These are phyloP conservation scores for Metschnikowia noctiluminum DNA, from an alignment of 805 yeast genomes.

Conservation along the genomic window DNA sequence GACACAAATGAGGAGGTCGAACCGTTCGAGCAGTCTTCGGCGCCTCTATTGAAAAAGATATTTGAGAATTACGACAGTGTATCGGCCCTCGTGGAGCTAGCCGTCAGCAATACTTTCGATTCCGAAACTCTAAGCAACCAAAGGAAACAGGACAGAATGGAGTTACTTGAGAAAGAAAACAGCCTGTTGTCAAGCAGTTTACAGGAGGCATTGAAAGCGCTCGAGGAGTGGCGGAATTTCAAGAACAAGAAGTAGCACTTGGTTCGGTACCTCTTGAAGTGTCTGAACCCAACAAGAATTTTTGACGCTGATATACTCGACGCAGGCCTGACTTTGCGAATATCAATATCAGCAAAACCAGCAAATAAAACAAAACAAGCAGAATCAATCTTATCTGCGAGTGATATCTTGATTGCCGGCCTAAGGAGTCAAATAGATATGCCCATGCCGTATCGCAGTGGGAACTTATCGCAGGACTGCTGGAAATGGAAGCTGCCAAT, in stretches of 20 bases:
- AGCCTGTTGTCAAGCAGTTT: constrained; percentile 32
- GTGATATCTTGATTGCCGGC: too few relatives aligned
- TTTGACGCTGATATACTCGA: too few relatives aligned
- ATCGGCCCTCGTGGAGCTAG: constrained; percentile 13
- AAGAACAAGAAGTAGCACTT: constrained; percentile 2
- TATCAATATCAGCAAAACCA: too few relatives aligned
- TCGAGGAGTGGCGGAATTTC: constrained; percentile 38
- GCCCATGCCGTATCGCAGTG: too few relatives aligned
- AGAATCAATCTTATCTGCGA: too few relatives aligned
- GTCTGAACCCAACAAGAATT: too few relatives aligned
- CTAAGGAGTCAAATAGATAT: too few relatives aligned
- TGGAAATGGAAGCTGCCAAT: too few relatives aligned
- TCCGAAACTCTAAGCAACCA: constrained; percentile 11
- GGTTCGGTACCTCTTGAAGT: too few relatives aligned
- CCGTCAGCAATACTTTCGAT: background rate
- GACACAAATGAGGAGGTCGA: constrained; percentile 28
- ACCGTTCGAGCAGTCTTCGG: constrained; percentile 32
- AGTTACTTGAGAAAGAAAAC: constrained; percentile 31
- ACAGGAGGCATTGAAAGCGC: constrained; percentile 37
- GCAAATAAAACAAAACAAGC: too few relatives aligned
- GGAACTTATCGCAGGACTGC: too few relatives aligned
- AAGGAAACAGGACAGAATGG: constrained; percentile 14
- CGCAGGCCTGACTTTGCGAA: too few relatives aligned
- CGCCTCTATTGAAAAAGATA: constrained; percentile 33
- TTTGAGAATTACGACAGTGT: constrained; percentile 35